A percentile compares a stretch with the other conserved stretches of the same genome.
Conservation (phyloP, 345 rosid genomes). For the Hibiscus syriacus region DNA sequence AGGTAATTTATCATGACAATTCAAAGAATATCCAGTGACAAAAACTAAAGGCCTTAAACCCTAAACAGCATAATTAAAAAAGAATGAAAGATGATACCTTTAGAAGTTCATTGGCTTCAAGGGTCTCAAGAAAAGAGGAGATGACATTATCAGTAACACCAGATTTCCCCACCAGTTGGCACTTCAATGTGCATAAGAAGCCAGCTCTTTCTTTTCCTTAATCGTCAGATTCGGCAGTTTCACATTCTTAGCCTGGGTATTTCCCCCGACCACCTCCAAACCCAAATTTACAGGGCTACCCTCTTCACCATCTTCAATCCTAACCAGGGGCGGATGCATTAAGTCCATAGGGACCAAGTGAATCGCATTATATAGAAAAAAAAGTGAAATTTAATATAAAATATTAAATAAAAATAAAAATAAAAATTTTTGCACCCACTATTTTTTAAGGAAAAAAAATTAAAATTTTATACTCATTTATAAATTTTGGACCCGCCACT, state of each 20-base stretch:
- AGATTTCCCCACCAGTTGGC: conserved; percentile 73
- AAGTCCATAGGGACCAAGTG: no score
- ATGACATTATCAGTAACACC: conserved; percentile 66
- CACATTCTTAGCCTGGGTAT: conserved; percentile 16
- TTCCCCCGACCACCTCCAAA: conserved; percentile 13
- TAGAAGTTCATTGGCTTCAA: conserved; percentile 74
- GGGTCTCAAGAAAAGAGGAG: conserved; percentile 58
- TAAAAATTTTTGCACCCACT: no score
- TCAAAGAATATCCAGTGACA: not conserved
- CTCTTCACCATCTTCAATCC: conserved; percentile 7
- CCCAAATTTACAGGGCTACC: conserved; percentile 10
- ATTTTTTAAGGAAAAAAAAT: no score
- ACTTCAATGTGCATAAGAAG: conserved; percentile 72
- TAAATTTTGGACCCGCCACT: no score
- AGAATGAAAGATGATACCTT: conserved; percentile 35
- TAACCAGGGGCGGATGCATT: no score
- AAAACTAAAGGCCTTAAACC: not conserved
- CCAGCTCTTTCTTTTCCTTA: conserved; percentile 85
- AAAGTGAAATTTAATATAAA: no score
- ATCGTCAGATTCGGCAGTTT: conserved; percentile 35
- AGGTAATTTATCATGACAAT: not conserved
- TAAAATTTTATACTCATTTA: no score
- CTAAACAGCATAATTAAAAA: not conserved
- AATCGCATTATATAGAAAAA: no score
- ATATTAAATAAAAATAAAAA: no score